Conservation (phyloP, 1,284 basidiomycete species). For the Puccinia polysora region DNA sequence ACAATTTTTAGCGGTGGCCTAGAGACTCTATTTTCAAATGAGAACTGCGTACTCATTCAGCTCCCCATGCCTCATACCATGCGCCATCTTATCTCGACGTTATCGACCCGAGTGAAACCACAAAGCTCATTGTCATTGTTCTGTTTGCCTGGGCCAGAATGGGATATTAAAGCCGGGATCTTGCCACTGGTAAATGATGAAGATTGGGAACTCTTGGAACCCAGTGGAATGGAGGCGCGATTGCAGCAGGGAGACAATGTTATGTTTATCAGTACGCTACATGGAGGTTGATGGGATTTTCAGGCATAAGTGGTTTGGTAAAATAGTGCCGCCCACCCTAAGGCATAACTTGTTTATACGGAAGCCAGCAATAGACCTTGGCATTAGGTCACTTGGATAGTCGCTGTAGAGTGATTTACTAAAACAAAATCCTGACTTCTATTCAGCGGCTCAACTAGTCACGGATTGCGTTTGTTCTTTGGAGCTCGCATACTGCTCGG, state of each 20-base stretch:
- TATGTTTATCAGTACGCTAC: conserved; percentile 41
- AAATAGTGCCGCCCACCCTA: no score
- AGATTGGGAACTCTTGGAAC: conserved; percentile 42
- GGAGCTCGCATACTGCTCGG: conserved; percentile 18
- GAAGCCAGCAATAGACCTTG: neutral
- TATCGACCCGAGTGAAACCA: conserved; percentile 24
- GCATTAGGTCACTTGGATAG: neutral
- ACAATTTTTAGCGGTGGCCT: conserved; percentile 19
- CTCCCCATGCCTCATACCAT: conserved; percentile 28
- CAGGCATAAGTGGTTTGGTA: neutral
- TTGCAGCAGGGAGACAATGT: conserved; percentile 35
- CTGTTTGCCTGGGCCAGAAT: conserved; percentile 30
- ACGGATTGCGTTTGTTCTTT: neutral
- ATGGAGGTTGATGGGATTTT: conserved; percentile 25
- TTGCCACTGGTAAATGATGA: conserved; percentile 40
- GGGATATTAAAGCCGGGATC: conserved; percentile 39
- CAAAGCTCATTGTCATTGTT: conserved; percentile 31
- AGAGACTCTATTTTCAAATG: conserved; percentile 21
- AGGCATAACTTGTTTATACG: no score
- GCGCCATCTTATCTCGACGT: conserved; percentile 22
- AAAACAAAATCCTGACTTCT: neutral
- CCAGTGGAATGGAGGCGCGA: conserved; percentile 34
- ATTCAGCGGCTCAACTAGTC: neutral
- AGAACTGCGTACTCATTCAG: neutral
- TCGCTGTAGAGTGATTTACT: neutral